Evolutionary conservation across 2,329 filamentous ascomycete species (phyloP).

Genomic region (Calonectria fujianensis): DNA sequence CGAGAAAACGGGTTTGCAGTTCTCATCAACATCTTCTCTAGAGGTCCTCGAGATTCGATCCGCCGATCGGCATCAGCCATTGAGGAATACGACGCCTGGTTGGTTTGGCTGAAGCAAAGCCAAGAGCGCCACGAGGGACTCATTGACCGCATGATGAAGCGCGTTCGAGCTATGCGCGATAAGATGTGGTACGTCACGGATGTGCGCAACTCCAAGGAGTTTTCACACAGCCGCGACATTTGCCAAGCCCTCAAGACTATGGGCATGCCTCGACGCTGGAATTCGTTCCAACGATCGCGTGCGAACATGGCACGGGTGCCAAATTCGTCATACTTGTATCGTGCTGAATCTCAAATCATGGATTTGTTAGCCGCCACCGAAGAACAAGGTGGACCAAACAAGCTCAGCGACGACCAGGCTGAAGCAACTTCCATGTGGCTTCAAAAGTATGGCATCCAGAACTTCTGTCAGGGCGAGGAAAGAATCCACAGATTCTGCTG

Average conservation of each 20-base stretch:
- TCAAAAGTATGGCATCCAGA: slow-evolving; percentile 87
- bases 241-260: slow-evolving; percentile 93
- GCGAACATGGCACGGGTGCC: slow-evolving; percentile 68
- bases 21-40: slow-evolving; percentile 83
- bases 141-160: slow-evolving; percentile 84
- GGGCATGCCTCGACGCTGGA: slow-evolving; percentile 79
- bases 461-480: slow-evolving; percentile 96
- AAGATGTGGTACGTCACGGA: slow-evolving; percentile 99
- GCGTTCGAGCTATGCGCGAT: slow-evolving; percentile 85
- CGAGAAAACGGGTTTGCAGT: slow-evolving; percentile 82
- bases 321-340: slow-evolving; percentile 81
- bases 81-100: slow-evolving; percentile 87
- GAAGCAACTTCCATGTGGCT: slow-evolving; percentile 91
- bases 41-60: slow-evolving; percentile 81
- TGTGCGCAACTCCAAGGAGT: slow-evolving; percentile 90
- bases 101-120: slow-evolving; percentile 88
- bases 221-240: slow-evolving; percentile 90
- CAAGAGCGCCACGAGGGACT: slow-evolving; percentile 85
- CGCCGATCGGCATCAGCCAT: slow-evolving; percentile 82
- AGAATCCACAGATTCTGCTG: slow-evolving; percentile 94
- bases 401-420: slow-evolving; percentile 95
- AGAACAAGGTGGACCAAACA: slow-evolving; percentile 93
- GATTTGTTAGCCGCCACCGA: slow-evolving; percentile 89
- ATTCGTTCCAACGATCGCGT: slow-evolving; percentile 70
- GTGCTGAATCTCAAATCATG: slow-evolving; percentile 89